Conservation (phyloP, 768 basidiomycete species). For the Candolleomyces aberdarensis region DNA sequence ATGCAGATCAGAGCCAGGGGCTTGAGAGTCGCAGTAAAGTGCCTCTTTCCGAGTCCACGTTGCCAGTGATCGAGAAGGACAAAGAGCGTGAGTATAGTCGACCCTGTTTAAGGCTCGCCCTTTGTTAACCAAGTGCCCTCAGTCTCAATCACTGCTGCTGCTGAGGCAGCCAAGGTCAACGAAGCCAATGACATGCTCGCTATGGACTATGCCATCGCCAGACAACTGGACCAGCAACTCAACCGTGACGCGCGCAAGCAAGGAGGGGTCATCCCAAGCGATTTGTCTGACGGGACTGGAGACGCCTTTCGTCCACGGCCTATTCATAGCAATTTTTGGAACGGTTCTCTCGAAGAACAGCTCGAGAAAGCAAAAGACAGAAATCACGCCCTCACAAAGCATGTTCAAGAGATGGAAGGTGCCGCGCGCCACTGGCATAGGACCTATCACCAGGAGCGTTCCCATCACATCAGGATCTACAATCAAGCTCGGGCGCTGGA, state of each 20-base stretch:
- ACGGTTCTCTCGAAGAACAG: neutral
- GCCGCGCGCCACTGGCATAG: neutral
- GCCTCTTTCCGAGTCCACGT: too few relatives aligned
- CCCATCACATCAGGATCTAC: neutral
- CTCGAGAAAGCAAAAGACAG: neutral
- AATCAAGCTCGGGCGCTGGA: neutral
- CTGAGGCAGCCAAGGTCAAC: too few relatives aligned
- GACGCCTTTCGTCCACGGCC: neutral
- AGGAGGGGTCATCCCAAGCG: too few relatives aligned
- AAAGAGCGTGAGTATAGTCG: too few relatives aligned
- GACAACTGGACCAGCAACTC: neutral
- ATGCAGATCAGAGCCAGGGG: too few relatives aligned
- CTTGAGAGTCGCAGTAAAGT: too few relatives aligned
- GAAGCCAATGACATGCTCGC: too few relatives aligned
- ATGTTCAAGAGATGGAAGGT: constrained; percentile 5
- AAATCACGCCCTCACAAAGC: neutral
- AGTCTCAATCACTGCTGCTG: too few relatives aligned
- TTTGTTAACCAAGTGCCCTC: too few relatives aligned
- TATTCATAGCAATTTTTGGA: neutral
- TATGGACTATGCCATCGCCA: neutral
- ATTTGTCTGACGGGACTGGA: neutral
- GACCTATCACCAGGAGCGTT: neutral
- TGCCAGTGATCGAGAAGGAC: too few relatives aligned
- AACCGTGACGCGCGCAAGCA: neutral
- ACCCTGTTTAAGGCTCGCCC: too few relatives aligned